Base-by-base conservation (phyloP, 148 eudicot genomes). In the Silene latifolia region DNA sequence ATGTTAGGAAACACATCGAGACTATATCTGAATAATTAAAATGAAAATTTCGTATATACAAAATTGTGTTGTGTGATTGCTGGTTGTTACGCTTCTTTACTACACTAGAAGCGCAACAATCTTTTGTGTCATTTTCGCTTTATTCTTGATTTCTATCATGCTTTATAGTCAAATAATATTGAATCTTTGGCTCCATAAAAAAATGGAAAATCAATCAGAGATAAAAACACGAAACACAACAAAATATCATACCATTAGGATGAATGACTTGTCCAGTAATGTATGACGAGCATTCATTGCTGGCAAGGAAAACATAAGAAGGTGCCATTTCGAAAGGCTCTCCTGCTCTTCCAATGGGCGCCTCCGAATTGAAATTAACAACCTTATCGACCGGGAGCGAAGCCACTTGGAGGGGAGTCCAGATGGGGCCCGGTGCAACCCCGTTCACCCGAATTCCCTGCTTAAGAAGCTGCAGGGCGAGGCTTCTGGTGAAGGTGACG, bases 241-340 rank as follows among this genome's bases (percentile, higher is more conserved):
- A n/a, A n/a, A n/a, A n/a, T n/a, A n/a, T n/a, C n/a, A 51, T 82
- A 86, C 89, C 91, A 74, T 86, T 88, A 1, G 87, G 89, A 58
- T 88, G 89, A 25, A 86, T 76, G 27, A 88, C 60, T n/a, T 88
- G 89, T 25, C 91, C 88, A 5, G 87, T 86, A 63, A 78, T 29
- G 66, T 83, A 86, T 15, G 91, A 90, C 4, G 95, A 86, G 63
- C 85, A 83, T 3, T 75, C 69, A 20, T 81, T 70, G 6, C 78
- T 80, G 0, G 91, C 91, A 13, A 90, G 83, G 71, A 90, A 88
- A 8, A 88, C 90, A 53, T 78, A 88, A 12, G 78, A 80, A 11
- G 91, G 85, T 1, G 91, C 87, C 10, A 88, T 25, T 79, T 90
- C 87, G 48, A 39, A 71, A 17, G 91, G 91, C 54, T 86, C 82